Base-by-base conservation (phyloP, 441 rosid species). In the Adansonia grandidieri region DNA sequence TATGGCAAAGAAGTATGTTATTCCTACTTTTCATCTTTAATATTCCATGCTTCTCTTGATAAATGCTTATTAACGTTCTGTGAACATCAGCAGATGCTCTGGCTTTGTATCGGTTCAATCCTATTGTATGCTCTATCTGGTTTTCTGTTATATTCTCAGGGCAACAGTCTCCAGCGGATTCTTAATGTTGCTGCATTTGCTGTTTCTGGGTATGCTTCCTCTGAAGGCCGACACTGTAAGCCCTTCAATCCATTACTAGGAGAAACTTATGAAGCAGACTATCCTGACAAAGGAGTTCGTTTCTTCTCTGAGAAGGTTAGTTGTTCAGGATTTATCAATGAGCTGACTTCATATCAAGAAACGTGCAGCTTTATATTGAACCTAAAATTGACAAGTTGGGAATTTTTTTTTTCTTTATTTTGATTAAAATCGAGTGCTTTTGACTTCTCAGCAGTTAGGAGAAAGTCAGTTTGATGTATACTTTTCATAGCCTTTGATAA, bases 201-300 rank as follows among this genome's bases (percentile, higher is more conserved):
- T 37, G 47, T 64, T 64, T 64, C 69, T 14, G 69, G 47, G 69
- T 64, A 64, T 37, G 69, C 69, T 37, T 94, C 98, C 50, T 90
- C 98, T 15, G 95, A 94, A 81, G 96, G 98, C 24, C 88, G 99
- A 66, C 97, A 93, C 61, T 94, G 99, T 85, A 96, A 96, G 88
- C 99, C 99, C 45, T 96, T 96, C 81, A 96, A 96, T 82, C 99
- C 99, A 80, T 88, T 96, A 81, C 90, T 96, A n/a, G 98, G 99
- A 81, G 99, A 96, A 91, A 96, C 98, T 63, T 96, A 90, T 76
- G 99, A 96, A 88, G 98, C 99, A 56, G 94, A 96, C 79, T 96
- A 75, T 90, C 98, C 96, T 57, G 99, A 96, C 51, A 90, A 84
- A 84, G 99, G 98, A 78, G 78, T 96, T 82, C 93, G 91, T 66